phyloP scores from a whole-genome alignment of 148 eudicot species.

The Cornus kousa region DNA sequence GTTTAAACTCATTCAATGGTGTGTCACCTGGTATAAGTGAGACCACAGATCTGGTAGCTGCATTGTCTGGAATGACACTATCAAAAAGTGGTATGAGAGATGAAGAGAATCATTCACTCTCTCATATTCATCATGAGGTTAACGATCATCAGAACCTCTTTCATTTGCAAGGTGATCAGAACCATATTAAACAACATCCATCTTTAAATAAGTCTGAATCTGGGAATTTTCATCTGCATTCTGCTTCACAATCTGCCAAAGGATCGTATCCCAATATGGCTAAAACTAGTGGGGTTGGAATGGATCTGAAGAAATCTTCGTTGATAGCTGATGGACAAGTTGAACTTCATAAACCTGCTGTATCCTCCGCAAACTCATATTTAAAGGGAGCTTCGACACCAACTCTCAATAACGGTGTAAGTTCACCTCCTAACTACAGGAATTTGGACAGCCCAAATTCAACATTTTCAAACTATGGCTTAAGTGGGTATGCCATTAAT shows the following conservation, averaged over 20 bases:
- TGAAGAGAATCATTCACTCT: constrained; percentile 41
- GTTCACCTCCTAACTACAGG: constrained; percentile 52
- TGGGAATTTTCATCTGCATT: constrained; percentile 29
- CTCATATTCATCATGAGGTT: constrained; percentile 40
- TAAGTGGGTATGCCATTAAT: constrained; percentile 51
- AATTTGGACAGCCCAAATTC: constrained; percentile 63
- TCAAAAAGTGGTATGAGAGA: constrained; percentile 38
- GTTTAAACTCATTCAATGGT: constrained; percentile 36
- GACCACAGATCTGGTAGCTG: constrained; percentile 42
- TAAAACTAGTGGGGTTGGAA: constrained; percentile 25
- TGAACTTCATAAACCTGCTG: constrained; percentile 37
- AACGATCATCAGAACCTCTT: constrained; percentile 33
- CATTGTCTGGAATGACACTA: constrained; percentile 57
- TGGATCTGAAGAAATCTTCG: constrained; percentile 35
- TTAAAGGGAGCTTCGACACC: constrained; percentile 19
- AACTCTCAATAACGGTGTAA: constrained; percentile 27
- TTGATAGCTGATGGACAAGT: constrained; percentile 41
- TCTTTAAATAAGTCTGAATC: constrained; percentile 31
- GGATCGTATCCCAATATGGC: constrained; percentile 35
- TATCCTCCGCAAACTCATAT: constrained; percentile 16
- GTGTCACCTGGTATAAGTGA: constrained; percentile 32
- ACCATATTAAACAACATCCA: constrained; percentile 19
- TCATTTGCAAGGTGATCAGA: constrained; percentile 38
- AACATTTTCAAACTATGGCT: constrained; percentile 55
- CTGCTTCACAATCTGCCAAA: constrained; percentile 38